Base-by-base conservation (phyloP, 805 yeast genomes). In the Candida fluviatilis region DNA sequence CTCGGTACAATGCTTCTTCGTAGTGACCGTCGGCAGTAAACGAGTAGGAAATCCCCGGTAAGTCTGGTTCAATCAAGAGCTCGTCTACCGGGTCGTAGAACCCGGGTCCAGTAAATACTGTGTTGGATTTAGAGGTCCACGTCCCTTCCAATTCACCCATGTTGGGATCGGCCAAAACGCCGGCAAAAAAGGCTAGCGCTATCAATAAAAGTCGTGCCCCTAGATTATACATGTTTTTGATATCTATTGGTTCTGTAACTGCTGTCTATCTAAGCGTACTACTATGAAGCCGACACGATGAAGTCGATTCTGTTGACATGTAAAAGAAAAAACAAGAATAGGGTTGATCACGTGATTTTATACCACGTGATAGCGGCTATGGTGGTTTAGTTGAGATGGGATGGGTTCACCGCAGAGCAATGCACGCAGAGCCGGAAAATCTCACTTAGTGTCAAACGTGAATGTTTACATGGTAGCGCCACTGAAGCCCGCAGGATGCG, bases 1-100 rank as follows among this genome's bases (percentile, higher is more conserved):
- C 80, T 52, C 87, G 81, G 60, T 93, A 93, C 30, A 80, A 58
- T 5, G 99, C 99, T 59, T 85, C 86, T 64, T 93, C 99, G 58
- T 74, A 93, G 59, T 69, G 78, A 4, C 98, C 98, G 62, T 93
- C 98, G 17, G 75, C 82, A 1, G 97, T 90, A 69, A 93, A 93
- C 2, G 96, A 87, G 62, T 82, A 87, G 4, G 95, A 82, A 39
- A 91, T 77, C 27, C 99, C 99, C 1, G 99, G 96, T 30, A 93
- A 72, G 6, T 90, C 91, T 2, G 99, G 99, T 59, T 93, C 99
- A 44, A 89, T 86, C 41, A 93, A 68, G 13, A 91, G 75, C 61
- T 93, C 99, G 57, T 91, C 96, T 19, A 89, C 84, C 2, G 99
- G 99, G 60, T 93, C 98, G 58, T 78, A 93, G 57, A 93, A 93